A percentile compares a stretch with the other conserved stretches of the same genome.
phyloP scores from a whole-genome alignment of 2,329 filamentous ascomycete genomes.

The Ceratocystis cacaofunesta region DNA sequence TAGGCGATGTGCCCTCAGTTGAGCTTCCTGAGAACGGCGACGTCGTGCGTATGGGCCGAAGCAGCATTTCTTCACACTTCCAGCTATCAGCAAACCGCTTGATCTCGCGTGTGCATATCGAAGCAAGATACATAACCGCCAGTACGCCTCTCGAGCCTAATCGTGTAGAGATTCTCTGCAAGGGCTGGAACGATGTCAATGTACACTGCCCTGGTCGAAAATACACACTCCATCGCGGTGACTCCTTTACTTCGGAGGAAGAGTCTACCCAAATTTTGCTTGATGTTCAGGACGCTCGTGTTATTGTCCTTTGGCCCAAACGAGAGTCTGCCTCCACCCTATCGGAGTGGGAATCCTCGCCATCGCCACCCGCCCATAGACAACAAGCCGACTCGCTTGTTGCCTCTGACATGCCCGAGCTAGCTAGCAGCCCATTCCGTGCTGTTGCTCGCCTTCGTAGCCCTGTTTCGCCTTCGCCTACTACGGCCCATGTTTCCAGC shows the following conservation, averaged over 20 bases:
- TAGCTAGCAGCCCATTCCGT: slow-evolving; percentile 9
- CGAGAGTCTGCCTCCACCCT: slow-evolving; percentile 42
- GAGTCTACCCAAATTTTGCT: slow-evolving; percentile 83
- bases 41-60: slow-evolving; percentile 72
- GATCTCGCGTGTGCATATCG: slow-evolving; percentile 85
- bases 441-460: slow-evolving; percentile 6
- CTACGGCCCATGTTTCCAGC: slow-evolving; percentile 29
- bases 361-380: slow-evolving; percentile 19
- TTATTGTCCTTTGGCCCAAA: slow-evolving; percentile 76
- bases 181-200: slow-evolving; percentile 91
- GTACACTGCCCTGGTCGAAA: slow-evolving; percentile 80
- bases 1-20: slow-evolving; percentile 70
- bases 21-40: slow-evolving; percentile 72
- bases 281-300: slow-evolving; percentile 83
- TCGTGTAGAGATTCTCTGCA: slow-evolving; percentile 75
- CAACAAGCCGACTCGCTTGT: not conserved
- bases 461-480: slow-evolving; percentile 24
- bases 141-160: slow-evolving; percentile 52
- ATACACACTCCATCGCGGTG: slow-evolving; percentile 74
- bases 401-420: not conserved
- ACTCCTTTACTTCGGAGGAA: slow-evolving; percentile 80
- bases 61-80: slow-evolving; percentile 88
- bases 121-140: slow-evolving; percentile 66
- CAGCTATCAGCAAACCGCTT: slow-evolving; percentile 84
- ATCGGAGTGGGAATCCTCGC: slow-evolving; percentile 56